phyloP scores from a whole-genome alignment of 768 basidiomycete genomes.

The Suillus tomentosus region DNA sequence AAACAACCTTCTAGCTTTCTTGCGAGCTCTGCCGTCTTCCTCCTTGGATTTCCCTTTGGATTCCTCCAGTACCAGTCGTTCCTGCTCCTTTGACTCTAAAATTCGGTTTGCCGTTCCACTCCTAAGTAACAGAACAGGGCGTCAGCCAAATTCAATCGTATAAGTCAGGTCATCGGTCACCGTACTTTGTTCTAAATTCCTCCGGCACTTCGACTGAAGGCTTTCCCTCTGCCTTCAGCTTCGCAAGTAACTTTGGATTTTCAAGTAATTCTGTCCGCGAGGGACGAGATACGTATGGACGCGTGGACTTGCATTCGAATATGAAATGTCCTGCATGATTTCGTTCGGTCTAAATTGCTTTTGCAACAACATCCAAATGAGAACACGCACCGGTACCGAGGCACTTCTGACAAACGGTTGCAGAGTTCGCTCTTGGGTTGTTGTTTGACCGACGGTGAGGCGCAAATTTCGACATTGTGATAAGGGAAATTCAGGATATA shows the following conservation, averaged over 20 bases:
- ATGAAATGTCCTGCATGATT: conserved; percentile 77
- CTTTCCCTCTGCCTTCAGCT: conserved; percentile 68
- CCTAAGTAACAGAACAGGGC: conserved; percentile 37
- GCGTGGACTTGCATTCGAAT: conserved; percentile 81
- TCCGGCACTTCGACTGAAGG: conserved; percentile 87
- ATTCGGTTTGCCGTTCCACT: conserved; percentile 85
- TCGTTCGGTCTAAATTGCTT: not conserved
- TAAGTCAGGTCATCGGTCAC: conserved; percentile 14
- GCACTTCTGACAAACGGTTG: conserved; percentile 84
- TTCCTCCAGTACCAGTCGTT: conserved; percentile 40
- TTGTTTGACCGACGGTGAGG: conserved; percentile 67
- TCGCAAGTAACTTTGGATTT: conserved; percentile 67
- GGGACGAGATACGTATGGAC: conserved; percentile 87
- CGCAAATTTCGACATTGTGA: conserved; percentile 75
- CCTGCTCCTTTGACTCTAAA: conserved; percentile 80
- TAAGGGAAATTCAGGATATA: not conserved
- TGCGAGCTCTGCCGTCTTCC: conserved; percentile 33
- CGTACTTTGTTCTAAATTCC: conserved; percentile 84
- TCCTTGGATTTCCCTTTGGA: conserved; percentile 35
- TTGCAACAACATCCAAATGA: conserved; percentile 8
- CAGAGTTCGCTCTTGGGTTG: conserved; percentile 61
- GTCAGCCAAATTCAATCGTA: not conserved
- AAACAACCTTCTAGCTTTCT: conserved; percentile 43
- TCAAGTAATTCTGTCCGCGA: conserved; percentile 86
- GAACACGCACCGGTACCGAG: conserved; percentile 56